phyloP scores from a whole-genome alignment of 179 eudicot genomes.

The Silene noctiflora region DNA sequence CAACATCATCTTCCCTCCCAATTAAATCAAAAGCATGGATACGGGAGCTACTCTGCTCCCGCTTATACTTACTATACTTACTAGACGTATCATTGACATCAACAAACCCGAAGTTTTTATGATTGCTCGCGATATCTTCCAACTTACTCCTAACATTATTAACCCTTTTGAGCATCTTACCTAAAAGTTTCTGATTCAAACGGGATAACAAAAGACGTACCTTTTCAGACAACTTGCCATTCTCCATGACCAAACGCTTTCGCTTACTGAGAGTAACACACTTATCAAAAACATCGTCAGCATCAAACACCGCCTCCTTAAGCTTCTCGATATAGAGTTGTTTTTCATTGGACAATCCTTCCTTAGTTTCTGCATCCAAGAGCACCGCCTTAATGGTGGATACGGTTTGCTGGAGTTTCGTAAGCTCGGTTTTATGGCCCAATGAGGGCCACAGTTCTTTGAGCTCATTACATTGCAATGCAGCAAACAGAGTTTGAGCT shows the following conservation, averaged over 20 bases:
- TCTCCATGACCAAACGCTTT: neutral
- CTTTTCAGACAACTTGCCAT: conserved; percentile 3
- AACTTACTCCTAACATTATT: conserved; percentile 23
- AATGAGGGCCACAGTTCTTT: neutral
- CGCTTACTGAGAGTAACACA: conserved; percentile 12
- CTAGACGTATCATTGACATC: neutral
- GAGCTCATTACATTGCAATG: neutral
- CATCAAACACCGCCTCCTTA: conserved; percentile 17
- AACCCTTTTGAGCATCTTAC: conserved; percentile 13
- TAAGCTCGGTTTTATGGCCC: neutral
- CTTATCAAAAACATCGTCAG: conserved; percentile 28
- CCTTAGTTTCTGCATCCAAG: conserved; percentile 18
- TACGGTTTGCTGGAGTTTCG: neutral
- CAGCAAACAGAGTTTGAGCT: no score
- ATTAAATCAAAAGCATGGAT: conserved; percentile 15
- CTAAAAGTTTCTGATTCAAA: neutral
- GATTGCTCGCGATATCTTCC: conserved; percentile 15
- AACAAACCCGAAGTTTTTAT: conserved; percentile 13
- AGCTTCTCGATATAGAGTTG: conserved; percentile 16
- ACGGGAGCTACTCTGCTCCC: conserved; percentile 29
- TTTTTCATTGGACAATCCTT: neutral
- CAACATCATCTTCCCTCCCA: conserved; percentile 33
- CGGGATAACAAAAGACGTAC: conserved; percentile 22
- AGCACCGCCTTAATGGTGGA: neutral
- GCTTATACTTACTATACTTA: neutral